Percentiles rank a stretch among this genome's conserved stretches.
Conservation (phyloP, 2,329 filamentous ascomycete species). For the Aspergillus carbonarius region DNA sequence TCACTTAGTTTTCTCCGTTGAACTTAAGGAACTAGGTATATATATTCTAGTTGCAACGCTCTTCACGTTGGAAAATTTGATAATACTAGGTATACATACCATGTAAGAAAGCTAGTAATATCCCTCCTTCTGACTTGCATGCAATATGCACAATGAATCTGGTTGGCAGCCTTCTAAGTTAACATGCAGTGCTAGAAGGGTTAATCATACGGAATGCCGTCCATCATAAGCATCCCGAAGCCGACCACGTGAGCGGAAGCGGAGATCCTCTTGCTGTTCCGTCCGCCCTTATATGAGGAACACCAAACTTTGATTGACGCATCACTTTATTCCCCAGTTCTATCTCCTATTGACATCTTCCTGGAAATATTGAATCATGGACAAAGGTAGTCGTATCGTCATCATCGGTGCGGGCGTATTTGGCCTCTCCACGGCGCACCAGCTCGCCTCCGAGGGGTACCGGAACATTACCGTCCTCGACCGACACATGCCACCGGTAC, state of each 20-base stretch:
- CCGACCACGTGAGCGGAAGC: not conserved
- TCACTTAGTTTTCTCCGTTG: too few species aligned
- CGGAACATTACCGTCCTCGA: constrained; percentile 15
- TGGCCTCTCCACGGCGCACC: constrained; percentile 10
- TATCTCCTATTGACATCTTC: too few species aligned
- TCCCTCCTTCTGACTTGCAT: too few species aligned
- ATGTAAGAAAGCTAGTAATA: too few species aligned
- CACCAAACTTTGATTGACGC: not conserved
- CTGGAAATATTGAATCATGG: not conserved
- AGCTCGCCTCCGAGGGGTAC: constrained; percentile 9
- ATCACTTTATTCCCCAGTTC: not conserved
- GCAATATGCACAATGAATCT: too few species aligned
- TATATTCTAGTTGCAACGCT: too few species aligned
- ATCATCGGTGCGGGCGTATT: constrained; percentile 13
- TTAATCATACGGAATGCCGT: too few species aligned
- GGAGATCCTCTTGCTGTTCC: not conserved
- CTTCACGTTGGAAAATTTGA: too few species aligned
- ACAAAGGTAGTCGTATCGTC: not conserved
- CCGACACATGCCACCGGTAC: constrained; percentile 16
- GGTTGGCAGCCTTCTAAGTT: too few species aligned
- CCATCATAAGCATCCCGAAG: not conserved
- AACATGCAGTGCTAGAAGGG: too few species aligned
- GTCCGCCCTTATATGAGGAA: not conserved
- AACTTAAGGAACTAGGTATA: too few species aligned
- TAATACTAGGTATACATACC: too few species aligned